Evolutionary conservation across 2,329 filamentous ascomycete species (phyloP).

Genomic region (Aureobasidium pullulans): DNA sequence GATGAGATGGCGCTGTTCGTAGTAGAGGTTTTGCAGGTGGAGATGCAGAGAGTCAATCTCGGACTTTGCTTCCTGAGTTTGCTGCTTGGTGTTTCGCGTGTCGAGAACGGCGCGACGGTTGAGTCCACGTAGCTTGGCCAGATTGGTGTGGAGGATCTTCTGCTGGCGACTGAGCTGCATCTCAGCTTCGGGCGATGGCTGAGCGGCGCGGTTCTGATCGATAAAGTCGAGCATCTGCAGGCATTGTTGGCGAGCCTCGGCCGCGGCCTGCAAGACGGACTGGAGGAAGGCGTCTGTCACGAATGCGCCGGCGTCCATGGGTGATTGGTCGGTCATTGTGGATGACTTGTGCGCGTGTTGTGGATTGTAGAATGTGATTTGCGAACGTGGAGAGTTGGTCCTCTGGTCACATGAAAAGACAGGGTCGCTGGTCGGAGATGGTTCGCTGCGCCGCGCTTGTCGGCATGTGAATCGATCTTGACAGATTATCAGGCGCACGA

Average conservation of each 20-base stretch:
- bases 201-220: slow-evolving; percentile 32
- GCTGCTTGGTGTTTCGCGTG: slow-evolving; percentile 76
- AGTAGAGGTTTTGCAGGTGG: slow-evolving; percentile 90
- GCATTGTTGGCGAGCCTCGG: slow-evolving; percentile 64
- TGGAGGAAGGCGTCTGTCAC: slow-evolving; percentile 60
- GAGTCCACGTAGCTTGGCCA: slow-evolving; percentile 72
- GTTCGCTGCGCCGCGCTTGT: not conserved
- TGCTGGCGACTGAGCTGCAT: slow-evolving; percentile 65
- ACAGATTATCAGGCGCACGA: not conserved
- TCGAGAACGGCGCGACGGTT: slow-evolving; percentile 76
- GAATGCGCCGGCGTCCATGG: slow-evolving; percentile 10
- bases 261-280: slow-evolving; percentile 64
- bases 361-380: slow-evolving; percentile 1
- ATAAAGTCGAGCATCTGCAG: slow-evolving; percentile 53
- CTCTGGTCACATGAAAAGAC: not conserved
- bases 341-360: not conserved
- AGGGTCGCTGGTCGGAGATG: slow-evolving; percentile 1
- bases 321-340: slow-evolving; percentile 14
- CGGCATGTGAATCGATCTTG: not conserved
- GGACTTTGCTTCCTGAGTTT: slow-evolving; percentile 78
- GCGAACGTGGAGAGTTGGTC: not conserved
- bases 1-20: slow-evolving; percentile 84
- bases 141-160: slow-evolving; percentile 69
- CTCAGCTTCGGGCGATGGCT: slow-evolving; percentile 41
- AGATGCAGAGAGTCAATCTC: slow-evolving; percentile 89